Conservation (phyloP, 1,284 basidiomycete genomes). For the Rhodotorula sp. region DNA sequence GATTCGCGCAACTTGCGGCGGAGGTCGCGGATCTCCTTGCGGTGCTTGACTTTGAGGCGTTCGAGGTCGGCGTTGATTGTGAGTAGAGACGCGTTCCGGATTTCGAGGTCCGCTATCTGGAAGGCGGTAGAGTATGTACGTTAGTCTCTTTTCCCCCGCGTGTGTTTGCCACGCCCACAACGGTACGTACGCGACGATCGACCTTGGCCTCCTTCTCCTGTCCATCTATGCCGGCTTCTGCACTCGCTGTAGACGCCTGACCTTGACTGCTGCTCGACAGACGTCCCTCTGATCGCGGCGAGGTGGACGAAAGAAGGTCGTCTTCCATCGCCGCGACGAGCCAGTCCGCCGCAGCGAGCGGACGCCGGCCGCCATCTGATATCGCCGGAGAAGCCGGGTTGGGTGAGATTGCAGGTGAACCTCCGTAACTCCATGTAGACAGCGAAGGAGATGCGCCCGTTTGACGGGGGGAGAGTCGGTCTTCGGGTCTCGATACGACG, state of each 20-base stretch:
- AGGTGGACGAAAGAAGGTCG: neutral
- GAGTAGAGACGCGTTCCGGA: constrained; percentile 51
- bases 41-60: constrained; percentile 49
- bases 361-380: neutral
- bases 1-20: constrained; percentile 39
- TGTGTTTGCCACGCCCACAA: too few relatives aligned
- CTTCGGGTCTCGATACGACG: neutral
- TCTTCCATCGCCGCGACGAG: neutral
- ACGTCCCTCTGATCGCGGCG: neutral
- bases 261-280: constrained; percentile 12
- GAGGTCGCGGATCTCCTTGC: constrained; percentile 48
- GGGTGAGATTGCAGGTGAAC: neutral
- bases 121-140: too few relatives aligned
- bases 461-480: neutral
- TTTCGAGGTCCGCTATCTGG: constrained; percentile 52
- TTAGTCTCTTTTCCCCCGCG: too few relatives aligned
- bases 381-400: neutral
- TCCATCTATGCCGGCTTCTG: constrained; percentile 8
- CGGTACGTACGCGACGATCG: constrained; percentile 26
- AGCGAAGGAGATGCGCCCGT: neutral
- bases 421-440: neutral
- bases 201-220: constrained; percentile 26
- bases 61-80: constrained; percentile 52
- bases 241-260: neutral
- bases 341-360: constrained; percentile 11